These are phyloP conservation scores for Camellia oleifera DNA, from an alignment of 179 eudicot species.

Conservation along the genomic window DNA sequence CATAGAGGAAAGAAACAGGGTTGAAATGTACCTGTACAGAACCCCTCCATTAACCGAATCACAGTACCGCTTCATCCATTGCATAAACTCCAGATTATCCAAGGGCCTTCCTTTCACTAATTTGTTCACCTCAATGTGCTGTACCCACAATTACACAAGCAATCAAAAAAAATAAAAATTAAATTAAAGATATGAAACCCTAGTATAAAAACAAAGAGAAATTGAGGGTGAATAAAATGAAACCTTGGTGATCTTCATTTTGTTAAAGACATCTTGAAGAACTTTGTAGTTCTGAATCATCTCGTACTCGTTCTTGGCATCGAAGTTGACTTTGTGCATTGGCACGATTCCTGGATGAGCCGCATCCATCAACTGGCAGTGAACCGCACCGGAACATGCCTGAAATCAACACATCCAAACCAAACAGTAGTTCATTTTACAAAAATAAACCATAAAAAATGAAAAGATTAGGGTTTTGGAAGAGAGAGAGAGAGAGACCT, in stretches of 20 bases:
- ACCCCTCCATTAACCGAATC: slow-evolving; percentile 54
- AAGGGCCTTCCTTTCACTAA: slow-evolving; percentile 62
- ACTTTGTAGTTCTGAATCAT: slow-evolving; percentile 95
- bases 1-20: not conserved
- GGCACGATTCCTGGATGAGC: slow-evolving; percentile 87
- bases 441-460: not conserved
- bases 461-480: not conserved
- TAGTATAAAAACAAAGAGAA: not conserved
- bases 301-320: slow-evolving; percentile 87
- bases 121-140: slow-evolving; percentile 78
- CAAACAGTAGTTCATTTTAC: too few species aligned
- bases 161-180: not conserved
- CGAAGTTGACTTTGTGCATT: slow-evolving; percentile 95
- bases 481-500: slow-evolving; percentile 36
- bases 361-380: slow-evolving; percentile 88
- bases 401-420: slow-evolving; percentile 18
- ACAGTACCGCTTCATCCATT: slow-evolving; percentile 78
- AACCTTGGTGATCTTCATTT: slow-evolving; percentile 6
- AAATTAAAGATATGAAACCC: not conserved
- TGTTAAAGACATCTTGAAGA: slow-evolving; percentile 85
- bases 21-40: slow-evolving; percentile 33
- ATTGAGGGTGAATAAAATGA: not conserved
- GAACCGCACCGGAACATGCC: slow-evolving; percentile 89
- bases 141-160: not conserved
- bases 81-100: slow-evolving; percentile 80